Conservation (phyloP, 345 rosid genomes). For the Populus simonii region DNA sequence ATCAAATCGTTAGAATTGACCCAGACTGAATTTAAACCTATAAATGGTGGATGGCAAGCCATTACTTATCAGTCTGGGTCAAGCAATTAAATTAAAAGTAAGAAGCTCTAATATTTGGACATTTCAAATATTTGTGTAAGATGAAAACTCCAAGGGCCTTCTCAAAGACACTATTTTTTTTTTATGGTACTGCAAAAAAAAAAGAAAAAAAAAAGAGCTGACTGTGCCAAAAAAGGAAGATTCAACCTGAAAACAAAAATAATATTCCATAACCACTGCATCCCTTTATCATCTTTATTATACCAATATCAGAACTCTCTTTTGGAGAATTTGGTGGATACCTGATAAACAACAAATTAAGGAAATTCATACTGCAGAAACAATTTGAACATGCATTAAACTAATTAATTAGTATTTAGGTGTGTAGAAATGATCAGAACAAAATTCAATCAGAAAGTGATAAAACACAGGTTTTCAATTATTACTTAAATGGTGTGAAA, state of each 20-base stretch:
- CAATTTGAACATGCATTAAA: not conserved
- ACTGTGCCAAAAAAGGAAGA: not conserved
- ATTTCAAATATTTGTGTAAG: not conserved
- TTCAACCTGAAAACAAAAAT: not conserved
- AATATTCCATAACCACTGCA: not conserved
- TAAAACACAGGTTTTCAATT: not conserved
- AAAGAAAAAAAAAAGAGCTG: not conserved
- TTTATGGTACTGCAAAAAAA: not conserved
- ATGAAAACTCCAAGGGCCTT: not conserved
- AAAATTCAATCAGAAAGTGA: not conserved
- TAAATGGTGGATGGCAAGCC: not conserved
- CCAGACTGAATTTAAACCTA: not conserved
- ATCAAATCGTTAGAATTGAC: not conserved
- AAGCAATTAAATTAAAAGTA: not conserved
- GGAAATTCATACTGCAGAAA: not conserved
- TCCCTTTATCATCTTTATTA: not conserved
- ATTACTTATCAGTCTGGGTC: not conserved
- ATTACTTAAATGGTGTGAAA: not conserved
- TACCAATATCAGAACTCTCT: not conserved
- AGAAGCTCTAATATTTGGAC: not conserved
- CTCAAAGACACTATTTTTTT: not conserved
- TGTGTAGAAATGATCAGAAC: not conserved
- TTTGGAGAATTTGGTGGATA: not conserved
- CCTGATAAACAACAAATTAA: not conserved
- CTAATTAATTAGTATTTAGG: not conserved